phyloP scores from a whole-genome alignment of 192 early-diverging fungal species.

The Dissophora ornata region DNA sequence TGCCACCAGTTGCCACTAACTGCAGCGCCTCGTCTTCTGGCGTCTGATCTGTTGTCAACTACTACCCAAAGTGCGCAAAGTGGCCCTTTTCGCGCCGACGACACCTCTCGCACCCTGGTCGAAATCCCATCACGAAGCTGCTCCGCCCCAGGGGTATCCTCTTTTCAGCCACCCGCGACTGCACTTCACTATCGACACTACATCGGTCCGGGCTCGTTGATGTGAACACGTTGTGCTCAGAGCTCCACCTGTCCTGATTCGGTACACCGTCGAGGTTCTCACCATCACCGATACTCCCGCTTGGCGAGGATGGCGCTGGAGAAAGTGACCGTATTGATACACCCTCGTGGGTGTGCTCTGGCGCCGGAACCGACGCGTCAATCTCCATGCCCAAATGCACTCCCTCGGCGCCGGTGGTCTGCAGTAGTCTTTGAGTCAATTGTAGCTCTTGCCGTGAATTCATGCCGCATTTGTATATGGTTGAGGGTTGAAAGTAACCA shows the following conservation, averaged over 20 bases:
- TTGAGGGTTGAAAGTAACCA: background rate
- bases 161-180: constrained; percentile 6
- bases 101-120: constrained; percentile 35
- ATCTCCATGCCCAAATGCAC: background rate
- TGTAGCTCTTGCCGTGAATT: too few species aligned
- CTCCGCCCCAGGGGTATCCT: background rate
- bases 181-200: too few species aligned
- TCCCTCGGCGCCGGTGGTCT: too few species aligned
- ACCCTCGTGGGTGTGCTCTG: too few species aligned
- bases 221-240: too few species aligned
- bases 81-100: constrained; percentile 41
- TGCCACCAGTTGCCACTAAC: background rate
- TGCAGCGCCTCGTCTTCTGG: background rate
- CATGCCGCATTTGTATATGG: too few species aligned
- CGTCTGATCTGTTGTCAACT: background rate
- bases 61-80: constrained; percentile 32
- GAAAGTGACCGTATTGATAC: constrained; percentile 14
- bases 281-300: constrained; percentile 1
- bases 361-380: background rate
- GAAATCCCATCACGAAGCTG: constrained; percentile 33
- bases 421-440: too few species aligned
- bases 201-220: too few species aligned
- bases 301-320: constrained; percentile 26
- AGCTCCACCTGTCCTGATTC: too few species aligned
- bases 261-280: background rate